These are phyloP conservation scores for Zygosaccharomyces gambellarensis DNA, from an alignment of 805 yeast species.

Conservation along the genomic window DNA sequence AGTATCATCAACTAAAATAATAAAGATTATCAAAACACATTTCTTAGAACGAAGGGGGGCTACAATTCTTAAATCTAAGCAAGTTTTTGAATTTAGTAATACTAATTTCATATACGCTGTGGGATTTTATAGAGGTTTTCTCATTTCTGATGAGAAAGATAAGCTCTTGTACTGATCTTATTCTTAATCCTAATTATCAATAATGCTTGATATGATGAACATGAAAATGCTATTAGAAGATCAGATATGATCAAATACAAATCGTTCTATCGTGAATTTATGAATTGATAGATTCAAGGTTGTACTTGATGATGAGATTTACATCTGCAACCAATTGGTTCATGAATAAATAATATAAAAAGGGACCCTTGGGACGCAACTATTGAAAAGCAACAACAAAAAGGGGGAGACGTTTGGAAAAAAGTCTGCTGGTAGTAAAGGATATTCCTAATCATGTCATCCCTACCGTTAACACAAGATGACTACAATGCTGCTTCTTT, in stretches of 20 bases:
- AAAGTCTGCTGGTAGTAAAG: not conserved
- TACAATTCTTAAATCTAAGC: too few relatives aligned
- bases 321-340: not conserved
- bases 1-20: not conserved
- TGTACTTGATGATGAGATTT: not conserved
- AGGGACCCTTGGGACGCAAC: not conserved
- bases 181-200: too few relatives aligned
- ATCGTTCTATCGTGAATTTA: too few relatives aligned
- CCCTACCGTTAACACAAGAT: conserved; percentile 10
- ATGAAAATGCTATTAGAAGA: too few relatives aligned
- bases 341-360: not conserved
- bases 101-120: too few relatives aligned
- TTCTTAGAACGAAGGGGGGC: not conserved
- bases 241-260: too few relatives aligned
- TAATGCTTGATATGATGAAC: too few relatives aligned
- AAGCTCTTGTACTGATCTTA: too few relatives aligned
- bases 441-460: not conserved
- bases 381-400: not conserved
- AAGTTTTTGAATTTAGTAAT: too few relatives aligned
- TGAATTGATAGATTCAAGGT: too few relatives aligned
- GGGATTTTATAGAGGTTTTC: too few relatives aligned
- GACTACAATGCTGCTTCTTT: conserved; percentile 4
- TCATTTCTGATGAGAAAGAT: too few relatives aligned
- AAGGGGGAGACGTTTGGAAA: not conserved
- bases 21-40: not conserved